Evolutionary conservation across 768 basidiomycete genomes (phyloP), one percentile per base, ranked within the genome.

Genomic region (Suillus hirtellus): DNA sequence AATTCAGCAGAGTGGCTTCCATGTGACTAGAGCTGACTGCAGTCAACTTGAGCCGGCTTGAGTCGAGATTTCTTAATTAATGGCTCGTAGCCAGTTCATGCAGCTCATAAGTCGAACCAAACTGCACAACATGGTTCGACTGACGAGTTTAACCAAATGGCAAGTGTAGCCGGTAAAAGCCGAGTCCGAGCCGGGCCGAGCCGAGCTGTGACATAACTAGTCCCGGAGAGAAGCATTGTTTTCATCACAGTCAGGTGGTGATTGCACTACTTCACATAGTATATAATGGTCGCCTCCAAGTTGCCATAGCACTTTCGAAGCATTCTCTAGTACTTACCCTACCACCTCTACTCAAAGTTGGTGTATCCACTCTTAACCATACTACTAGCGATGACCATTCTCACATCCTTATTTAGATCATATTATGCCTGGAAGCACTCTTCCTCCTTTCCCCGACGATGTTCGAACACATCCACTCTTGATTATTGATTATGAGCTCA

Each of bases 381-480:
- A n/a, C 14, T 11, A 37, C 24, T 27, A 27, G 27, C 37, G 14
- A n/a, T 31, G 31, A 31, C 31, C 31, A 31, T 40, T 27, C 38
- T 40, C 24, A 27, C 15, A 27, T 17, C 21, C 14, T 37, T 8
- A 10, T 19, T 24, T 40, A 43, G 27, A 54, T 55, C 35, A 60
- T 38, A 80, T 80, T 15, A 80, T 80, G 79, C 72, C 76, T 21
- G 74, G 71, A 60, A 69, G 66, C 1, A 63, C 68, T 7, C 53
- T 71, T 8, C 80, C 80, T 2, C 77, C 81, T 10, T 84, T 84
- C 69, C 82, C 84, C 0, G 67, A 71, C 2, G 76, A 80, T 59
- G 76, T 81, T n/a, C 75, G 72, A 4, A 80, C 81, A 0, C 80
- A 82, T 40, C 81, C 81, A 0, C 66, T 85, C 1, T 75, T 82